Conservation (phyloP, 805 yeast genomes). For the Diddensiella santjacobensis region DNA sequence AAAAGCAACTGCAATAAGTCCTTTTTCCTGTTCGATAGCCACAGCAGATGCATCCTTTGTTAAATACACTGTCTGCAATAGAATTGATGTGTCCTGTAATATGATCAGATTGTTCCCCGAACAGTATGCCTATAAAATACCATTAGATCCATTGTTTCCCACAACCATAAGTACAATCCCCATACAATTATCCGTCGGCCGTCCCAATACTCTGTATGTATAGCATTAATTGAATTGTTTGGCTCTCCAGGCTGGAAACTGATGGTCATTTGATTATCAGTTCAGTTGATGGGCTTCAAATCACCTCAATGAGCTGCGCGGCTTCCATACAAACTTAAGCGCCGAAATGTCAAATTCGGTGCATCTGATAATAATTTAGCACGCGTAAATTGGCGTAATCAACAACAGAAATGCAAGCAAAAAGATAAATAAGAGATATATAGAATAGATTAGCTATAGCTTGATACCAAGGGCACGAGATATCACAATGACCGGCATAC, state of each 20-base stretch:
- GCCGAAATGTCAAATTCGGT: too few species aligned
- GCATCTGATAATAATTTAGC: too few species aligned
- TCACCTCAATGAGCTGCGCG: too few species aligned
- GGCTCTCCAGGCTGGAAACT: slow-evolving; percentile 80
- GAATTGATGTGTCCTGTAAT: slow-evolving; percentile 45
- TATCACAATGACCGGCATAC: slow-evolving; percentile 29
- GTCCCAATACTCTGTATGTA: slow-evolving; percentile 63
- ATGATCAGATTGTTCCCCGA: slow-evolving; percentile 85
- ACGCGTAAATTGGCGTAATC: not conserved
- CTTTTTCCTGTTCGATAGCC: slow-evolving; percentile 58
- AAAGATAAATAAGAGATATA: not conserved
- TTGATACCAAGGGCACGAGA: slow-evolving; percentile 23
- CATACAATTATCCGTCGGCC: slow-evolving; percentile 50
- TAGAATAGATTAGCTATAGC: too few species aligned
- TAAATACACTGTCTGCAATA: slow-evolving; percentile 75
- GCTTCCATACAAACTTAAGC: not conserved
- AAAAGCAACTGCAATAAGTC: slow-evolving; percentile 37
- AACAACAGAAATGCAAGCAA: not conserved
- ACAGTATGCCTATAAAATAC: slow-evolving; percentile 62
- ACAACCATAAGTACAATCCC: too few species aligned
- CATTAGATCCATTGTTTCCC: too few species aligned
- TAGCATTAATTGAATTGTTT: slow-evolving; percentile 51
- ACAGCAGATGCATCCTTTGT: slow-evolving; percentile 63
- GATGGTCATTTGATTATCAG: slow-evolving; percentile 18
- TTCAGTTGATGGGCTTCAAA: not conserved